These are phyloP conservation scores for Pyricularia sp. DNA, from an alignment of 2,329 filamentous ascomycete genomes.

Conservation along the genomic window DNA sequence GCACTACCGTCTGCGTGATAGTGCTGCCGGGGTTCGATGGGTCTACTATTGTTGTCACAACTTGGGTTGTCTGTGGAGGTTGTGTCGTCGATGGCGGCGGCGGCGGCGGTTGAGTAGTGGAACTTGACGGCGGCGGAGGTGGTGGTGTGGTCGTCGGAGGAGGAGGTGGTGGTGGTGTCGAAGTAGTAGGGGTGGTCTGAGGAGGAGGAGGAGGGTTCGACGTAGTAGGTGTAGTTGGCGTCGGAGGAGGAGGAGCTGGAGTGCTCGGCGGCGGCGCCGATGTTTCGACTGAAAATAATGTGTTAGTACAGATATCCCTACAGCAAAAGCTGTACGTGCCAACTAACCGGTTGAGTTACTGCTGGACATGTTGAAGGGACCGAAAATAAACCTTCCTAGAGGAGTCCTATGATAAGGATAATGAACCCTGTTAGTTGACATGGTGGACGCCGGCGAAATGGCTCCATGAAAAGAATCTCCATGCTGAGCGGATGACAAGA, in stretches of 20 bases:
- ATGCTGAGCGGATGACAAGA: neutral
- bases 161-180: conserved; percentile 9
- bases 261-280: conserved; percentile 11
- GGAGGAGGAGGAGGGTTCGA: conserved; percentile 10
- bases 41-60: conserved; percentile 38
- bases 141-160: conserved; percentile 10
- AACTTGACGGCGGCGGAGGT: conserved; percentile 11
- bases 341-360: conserved; percentile 14
- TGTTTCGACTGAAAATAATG: neutral
- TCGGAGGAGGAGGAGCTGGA: conserved; percentile 8
- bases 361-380: conserved; percentile 20
- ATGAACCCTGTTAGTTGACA: conserved; percentile 18
- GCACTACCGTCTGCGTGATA: conserved; percentile 9
- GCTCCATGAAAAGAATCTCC: neutral
- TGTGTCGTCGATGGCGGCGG: conserved; percentile 13
- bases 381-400: conserved; percentile 15
- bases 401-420: conserved; percentile 13
- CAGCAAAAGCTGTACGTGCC: neutral
- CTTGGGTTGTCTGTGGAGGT: conserved; percentile 4
- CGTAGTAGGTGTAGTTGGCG: conserved; percentile 13
- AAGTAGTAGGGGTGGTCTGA: conserved; percentile 7
- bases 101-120: conserved; percentile 6
- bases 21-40: conserved; percentile 9
- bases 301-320: neutral
- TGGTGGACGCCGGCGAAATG: neutral